Evolutionary conservation across 768 basidiomycete species (phyloP).

Genomic region (Cystobasidium onofrii): DNA sequence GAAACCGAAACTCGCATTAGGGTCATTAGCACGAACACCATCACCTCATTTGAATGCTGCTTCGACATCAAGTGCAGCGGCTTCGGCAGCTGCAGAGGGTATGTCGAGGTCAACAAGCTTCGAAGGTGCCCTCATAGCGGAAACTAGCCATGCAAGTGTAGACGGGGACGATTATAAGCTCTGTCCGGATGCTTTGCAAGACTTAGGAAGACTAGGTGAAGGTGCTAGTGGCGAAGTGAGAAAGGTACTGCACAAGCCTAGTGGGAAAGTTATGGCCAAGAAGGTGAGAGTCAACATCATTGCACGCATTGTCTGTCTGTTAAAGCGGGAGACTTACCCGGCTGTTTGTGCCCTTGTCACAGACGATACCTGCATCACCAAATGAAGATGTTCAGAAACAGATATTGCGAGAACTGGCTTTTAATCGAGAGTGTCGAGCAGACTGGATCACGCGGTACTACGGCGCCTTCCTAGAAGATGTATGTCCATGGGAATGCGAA

Average conservation of each 20-base stretch:
- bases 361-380: constrained; percentile 76
- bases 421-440: constrained; percentile 75
- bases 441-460: constrained; percentile 83
- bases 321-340: no score
- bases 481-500: constrained; percentile 6
- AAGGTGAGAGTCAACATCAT: constrained; percentile 59
- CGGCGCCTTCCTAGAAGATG: constrained; percentile 59
- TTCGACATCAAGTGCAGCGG: background rate
- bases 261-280: constrained; percentile 73
- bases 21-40: background rate
- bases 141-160: background rate
- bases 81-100: background rate
- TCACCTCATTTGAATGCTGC: background rate
- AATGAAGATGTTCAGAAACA: constrained; percentile 71
- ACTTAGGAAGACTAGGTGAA: constrained; percentile 64
- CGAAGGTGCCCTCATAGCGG: constrained; percentile 19
- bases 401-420: constrained; percentile 80
- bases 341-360: no score
- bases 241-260: constrained; percentile 77
- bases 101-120: background rate
- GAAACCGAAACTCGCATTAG: background rate
- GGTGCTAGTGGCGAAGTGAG: constrained; percentile 95
- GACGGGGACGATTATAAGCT: constrained; percentile 25
- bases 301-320: no score
- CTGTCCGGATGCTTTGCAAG: constrained; percentile 30